Base-by-base conservation (phyloP, 176 grass and related monocot species). In the Aegilops bicornis region DNA sequence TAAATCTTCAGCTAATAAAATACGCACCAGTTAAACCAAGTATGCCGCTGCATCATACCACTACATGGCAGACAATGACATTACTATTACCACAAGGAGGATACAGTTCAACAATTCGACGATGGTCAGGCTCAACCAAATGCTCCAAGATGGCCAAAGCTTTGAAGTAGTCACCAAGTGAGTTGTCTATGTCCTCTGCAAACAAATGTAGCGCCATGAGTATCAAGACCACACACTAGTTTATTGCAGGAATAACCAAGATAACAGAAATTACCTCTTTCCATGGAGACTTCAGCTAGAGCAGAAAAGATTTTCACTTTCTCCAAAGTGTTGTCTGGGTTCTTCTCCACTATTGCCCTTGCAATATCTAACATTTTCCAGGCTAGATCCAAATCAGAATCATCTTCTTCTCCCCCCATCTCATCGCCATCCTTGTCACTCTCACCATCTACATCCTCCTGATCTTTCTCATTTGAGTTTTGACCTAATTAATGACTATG, bases 361-460 rank as follows among this genome's bases (percentile, higher is more conserved):
- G 97, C 97, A 91, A 99, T 86, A 80, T 99, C 97, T 68, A 99
- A 86, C 92, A 99, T 92, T 88, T 99, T 94, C 94, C 93, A 99
- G 13, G 97, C 77, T 82, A 94, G 97, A 86, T 99, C 97, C 87
- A 99, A 72, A 88, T 99, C 97, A 83, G 94, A 94, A 71, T 98
- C 96, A 30, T 98, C 96, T 86, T 98, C 96, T 84, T 98, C 92
- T 83, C 88, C 90, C 43, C 65, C 87, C 37, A 80, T 68, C 77
- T 94, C 97, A 64, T 90, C 87, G 54, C 91, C 97, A 73, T 94
- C 96, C 65, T 82, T 93, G 90, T 91, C 94, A 83, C 30, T 79
- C 62, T 83, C 92, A 82, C 76, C 76, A 42, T 88, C 86, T 17
- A 48, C 92, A 70, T 92, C 76, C 78, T 86, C 85, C 16, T 89